Conservation (phyloP, 257 asterid genomes). For the Marsdenia floribunda region DNA sequence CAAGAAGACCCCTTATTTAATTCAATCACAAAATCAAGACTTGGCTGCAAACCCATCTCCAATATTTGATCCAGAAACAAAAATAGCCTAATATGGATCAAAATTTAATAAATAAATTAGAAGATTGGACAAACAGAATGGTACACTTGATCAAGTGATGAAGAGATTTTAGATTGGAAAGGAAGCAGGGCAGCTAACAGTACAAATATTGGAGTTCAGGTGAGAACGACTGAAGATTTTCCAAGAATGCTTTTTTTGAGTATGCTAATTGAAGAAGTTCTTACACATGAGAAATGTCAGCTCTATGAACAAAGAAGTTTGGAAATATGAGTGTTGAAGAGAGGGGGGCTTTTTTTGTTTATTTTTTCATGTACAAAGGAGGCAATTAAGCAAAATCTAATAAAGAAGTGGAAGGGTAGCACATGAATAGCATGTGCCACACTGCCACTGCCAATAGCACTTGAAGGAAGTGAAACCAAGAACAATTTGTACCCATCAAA, state of each 20-base stretch:
- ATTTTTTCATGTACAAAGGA: not conserved
- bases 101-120: not conserved
- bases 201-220: not conserved
- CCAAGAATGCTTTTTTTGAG: not conserved
- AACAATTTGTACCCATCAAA: not conserved
- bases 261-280: not conserved
- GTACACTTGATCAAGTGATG: not conserved
- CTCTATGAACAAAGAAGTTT: slow-evolving; percentile 10
- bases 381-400: slow-evolving; percentile 30
- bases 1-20: slow-evolving; percentile 22
- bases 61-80: slow-evolving; percentile 17
- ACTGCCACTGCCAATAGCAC: not conserved
- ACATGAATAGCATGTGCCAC: slow-evolving; percentile 34
- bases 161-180: not conserved
- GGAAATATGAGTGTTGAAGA: slow-evolving; percentile 9
- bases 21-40: slow-evolving; percentile 18
- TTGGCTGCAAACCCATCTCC: slow-evolving; percentile 18
- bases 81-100: slow-evolving; percentile 5
- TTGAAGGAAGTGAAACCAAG: not conserved
- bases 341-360: not conserved
- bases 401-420: slow-evolving; percentile 23
- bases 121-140: not conserved
- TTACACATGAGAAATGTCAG: slow-evolving; percentile 23
- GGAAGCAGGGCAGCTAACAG: not conserved
- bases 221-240: not conserved